These are phyloP conservation scores for Nakazawaea molendinolei DNA, from an alignment of 805 yeast species.

Conservation along the genomic window DNA sequence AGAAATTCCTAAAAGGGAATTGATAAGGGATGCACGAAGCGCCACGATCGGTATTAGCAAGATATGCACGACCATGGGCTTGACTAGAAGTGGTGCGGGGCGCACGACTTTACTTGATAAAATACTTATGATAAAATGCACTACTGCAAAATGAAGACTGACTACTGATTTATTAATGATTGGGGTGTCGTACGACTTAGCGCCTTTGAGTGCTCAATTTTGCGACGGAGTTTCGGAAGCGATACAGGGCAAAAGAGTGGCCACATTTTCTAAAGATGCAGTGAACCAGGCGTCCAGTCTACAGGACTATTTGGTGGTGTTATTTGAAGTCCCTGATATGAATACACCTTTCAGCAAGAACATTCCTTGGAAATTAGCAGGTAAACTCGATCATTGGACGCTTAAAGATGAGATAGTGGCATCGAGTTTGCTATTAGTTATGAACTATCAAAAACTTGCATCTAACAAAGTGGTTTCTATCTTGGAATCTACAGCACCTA, in stretches of 20 bases:
- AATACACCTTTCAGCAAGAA: background rate
- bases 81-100: too few relatives aligned
- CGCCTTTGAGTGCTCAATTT: background rate
- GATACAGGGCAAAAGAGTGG: constrained; percentile 1
- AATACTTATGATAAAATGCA: too few relatives aligned
- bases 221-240: background rate
- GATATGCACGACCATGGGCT: too few relatives aligned
- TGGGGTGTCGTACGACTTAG: constrained; percentile 1
- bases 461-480: background rate
- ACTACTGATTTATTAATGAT: too few relatives aligned
- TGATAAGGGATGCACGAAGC: background rate
- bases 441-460: constrained; percentile 5
- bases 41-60: too few relatives aligned
- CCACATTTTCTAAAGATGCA: constrained; percentile 3
- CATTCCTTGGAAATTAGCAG: constrained; percentile 5
- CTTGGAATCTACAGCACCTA: background rate
- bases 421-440: constrained; percentile 1
- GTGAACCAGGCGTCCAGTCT: constrained; percentile 2
- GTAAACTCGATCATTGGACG: constrained; percentile 1
- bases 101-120: too few relatives aligned
- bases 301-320: constrained; percentile 6
- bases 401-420: constrained; percentile 4
- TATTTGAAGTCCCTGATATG: background rate
- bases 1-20: background rate
- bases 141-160: background rate